These are phyloP conservation scores for Vigna unguiculata DNA, from an alignment of 306 rosid species.

Conservation along the genomic window DNA sequence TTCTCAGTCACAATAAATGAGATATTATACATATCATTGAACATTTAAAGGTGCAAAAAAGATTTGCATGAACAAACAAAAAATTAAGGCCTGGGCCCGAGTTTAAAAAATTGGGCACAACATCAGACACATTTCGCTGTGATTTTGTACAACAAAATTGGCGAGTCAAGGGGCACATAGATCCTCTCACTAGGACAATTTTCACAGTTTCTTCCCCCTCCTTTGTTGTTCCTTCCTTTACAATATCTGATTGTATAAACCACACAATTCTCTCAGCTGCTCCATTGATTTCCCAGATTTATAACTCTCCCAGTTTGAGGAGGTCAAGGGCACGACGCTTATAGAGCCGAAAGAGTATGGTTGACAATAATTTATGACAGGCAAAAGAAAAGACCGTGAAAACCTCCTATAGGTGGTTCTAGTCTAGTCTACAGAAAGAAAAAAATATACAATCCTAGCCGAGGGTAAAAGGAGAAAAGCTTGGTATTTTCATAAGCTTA, in stretches of 20 bases:
- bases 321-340: conserved; percentile 32
- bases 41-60: conserved; percentile 15
- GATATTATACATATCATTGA: conserved; percentile 42
- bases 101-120: conserved; percentile 22
- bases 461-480: conserved; percentile 11
- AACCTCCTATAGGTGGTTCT: conserved; percentile 43
- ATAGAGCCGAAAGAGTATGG: conserved; percentile 29
- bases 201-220: conserved; percentile 33
- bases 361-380: conserved; percentile 32
- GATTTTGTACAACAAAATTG: conserved; percentile 49
- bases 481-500: conserved; percentile 33
- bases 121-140: conserved; percentile 20
- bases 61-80: not conserved
- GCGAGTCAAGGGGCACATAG: conserved; percentile 29
- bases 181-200: conserved; percentile 32
- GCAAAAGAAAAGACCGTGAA: conserved; percentile 35
- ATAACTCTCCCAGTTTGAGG: conserved; percentile 35
- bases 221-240: conserved; percentile 35
- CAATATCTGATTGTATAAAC: conserved; percentile 26
- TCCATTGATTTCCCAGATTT: conserved; percentile 20
- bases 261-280: conserved; percentile 37
- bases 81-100: conserved; percentile 3
- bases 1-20: conserved; percentile 31
- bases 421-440: conserved; percentile 45
- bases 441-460: conserved; percentile 45